These are phyloP conservation scores for Aureoboletus auriporus DNA, from an alignment of 768 basidiomycete genomes.

Conservation along the genomic window DNA sequence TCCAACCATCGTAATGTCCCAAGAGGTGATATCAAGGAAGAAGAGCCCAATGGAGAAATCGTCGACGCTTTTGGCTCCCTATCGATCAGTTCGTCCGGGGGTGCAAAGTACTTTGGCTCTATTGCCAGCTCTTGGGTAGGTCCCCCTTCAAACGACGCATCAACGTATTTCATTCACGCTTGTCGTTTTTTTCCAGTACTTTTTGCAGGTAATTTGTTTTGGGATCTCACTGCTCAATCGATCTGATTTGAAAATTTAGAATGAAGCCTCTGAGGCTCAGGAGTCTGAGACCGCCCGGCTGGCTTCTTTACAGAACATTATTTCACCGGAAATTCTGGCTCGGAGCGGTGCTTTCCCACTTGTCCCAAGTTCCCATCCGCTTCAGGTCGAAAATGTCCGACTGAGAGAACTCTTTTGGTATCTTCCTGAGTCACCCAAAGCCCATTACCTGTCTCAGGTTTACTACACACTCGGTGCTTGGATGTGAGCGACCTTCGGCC, in stretches of 20 bases:
- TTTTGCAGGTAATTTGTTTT: constrained; percentile 52
- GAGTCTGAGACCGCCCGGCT: constrained; percentile 44
- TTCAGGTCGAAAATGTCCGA: constrained; percentile 41
- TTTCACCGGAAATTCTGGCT: constrained; percentile 60
- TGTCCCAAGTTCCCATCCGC: constrained; percentile 36
- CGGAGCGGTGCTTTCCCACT: constrained; percentile 68
- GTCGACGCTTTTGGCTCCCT: constrained; percentile 79
- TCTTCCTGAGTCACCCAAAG: constrained; percentile 57
- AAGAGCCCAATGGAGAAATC: constrained; percentile 61
- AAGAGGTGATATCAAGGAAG: constrained; percentile 47
- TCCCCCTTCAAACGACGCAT: not conserved
- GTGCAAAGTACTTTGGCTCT: constrained; percentile 72
- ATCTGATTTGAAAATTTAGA: constrained; percentile 35
- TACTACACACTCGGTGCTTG: constrained; percentile 66
- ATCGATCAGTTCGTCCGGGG: constrained; percentile 67
- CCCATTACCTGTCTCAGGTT: constrained; percentile 55
- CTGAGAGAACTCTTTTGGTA: constrained; percentile 64
- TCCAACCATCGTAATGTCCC: constrained; percentile 37
- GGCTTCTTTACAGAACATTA: constrained; percentile 46
- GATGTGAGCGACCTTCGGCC: constrained; percentile 47
- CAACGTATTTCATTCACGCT: constrained; percentile 1
- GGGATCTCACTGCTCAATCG: not conserved
- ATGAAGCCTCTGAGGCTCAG: constrained; percentile 56
- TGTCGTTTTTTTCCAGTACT: constrained; percentile 46
- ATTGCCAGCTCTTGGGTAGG: constrained; percentile 73